Evolutionary conservation across 495 filamentous ascomycete genomes (phyloP), one percentile per base, ranked within the genome.

Genomic region (Aspergillus wentii): DNA sequence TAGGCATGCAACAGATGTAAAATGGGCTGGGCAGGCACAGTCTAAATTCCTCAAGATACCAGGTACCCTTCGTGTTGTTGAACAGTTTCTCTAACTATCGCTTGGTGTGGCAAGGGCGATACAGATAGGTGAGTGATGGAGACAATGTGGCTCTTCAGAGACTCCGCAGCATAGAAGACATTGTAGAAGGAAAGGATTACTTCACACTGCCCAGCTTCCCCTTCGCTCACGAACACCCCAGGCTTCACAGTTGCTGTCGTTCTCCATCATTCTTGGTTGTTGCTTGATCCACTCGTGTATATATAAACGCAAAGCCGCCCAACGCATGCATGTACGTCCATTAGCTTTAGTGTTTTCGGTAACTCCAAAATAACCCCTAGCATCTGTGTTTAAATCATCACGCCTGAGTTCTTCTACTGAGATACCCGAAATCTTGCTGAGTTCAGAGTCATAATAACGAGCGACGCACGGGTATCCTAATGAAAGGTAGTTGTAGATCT

Each of bases 401-500:
- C 66, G 65, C 40, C 85, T 71, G 27, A 96, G 71, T 30, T 85
- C 75, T 17, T 72, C 66, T 19, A 86, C 43, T 1, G 72, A 39
- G 15, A 91, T 79, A 4, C 73, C 69, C 20, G 83, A 84, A 33
- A 95, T 89, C 54, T 79, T 82, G 53, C 79, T 75, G 16, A 96
- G 69, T 61, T 96, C 90, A 28, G 75, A 63, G 57, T 96, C 90
- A 52, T 83, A 96, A 36, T 75, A 75, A 9, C 84, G 78, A 8
- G 88, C 90, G 17, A 89, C 72, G 11, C 85, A 79, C 6, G 89
- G 87, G 56, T 94, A 96, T 3, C 90, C 89, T 15, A 96, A 74
- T 1, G 87, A 94, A 10, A 96, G 71, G 62, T 96, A 96, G 55
- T 96, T 95, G 68, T 90, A 96, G 13, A 96, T 87, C 59, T 96